phyloP scores from a whole-genome alignment of 1,284 basidiomycete genomes.

The Schizophyllum amplum region DNA sequence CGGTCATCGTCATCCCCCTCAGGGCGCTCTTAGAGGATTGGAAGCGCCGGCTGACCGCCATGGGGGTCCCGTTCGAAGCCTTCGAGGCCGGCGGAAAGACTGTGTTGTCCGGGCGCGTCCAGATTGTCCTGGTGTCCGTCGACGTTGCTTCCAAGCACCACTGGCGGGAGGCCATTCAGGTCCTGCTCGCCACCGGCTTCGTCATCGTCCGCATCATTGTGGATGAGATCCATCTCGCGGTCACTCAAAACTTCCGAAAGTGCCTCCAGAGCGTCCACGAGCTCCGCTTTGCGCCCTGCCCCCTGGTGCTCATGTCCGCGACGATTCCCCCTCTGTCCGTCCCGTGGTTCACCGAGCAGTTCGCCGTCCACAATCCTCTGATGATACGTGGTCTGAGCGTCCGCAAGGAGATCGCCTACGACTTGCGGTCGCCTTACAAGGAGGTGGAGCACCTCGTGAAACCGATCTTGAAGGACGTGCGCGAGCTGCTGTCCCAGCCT shows the following conservation, averaged over 20 bases:
- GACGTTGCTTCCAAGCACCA: background rate
- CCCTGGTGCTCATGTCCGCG: background rate
- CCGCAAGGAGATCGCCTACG: background rate
- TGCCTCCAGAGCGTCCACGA: background rate
- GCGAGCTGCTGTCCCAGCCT: too few species aligned
- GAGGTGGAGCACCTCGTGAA: background rate
- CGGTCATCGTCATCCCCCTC: background rate
- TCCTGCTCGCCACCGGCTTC: background rate
- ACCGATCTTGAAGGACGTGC: background rate
- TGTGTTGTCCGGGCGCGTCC: background rate
- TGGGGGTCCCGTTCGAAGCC: background rate
- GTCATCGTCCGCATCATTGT: background rate
- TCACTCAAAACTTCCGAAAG: background rate
- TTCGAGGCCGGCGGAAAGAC: background rate
- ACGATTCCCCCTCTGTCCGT: background rate
- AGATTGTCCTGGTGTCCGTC: background rate
- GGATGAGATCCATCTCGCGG: background rate
- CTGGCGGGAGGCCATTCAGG: background rate
- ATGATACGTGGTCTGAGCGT: background rate
- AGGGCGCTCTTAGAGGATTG: background rate
- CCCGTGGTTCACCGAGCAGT: background rate
- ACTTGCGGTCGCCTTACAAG: too few species aligned
- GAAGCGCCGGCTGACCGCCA: background rate
- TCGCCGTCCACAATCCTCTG: background rate
- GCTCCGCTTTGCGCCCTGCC: background rate